Percentiles rank a stretch among this genome's conserved stretches.
Evolutionary conservation across 805 yeast species (phyloP).

Genomic region (Candida patagonica): DNA sequence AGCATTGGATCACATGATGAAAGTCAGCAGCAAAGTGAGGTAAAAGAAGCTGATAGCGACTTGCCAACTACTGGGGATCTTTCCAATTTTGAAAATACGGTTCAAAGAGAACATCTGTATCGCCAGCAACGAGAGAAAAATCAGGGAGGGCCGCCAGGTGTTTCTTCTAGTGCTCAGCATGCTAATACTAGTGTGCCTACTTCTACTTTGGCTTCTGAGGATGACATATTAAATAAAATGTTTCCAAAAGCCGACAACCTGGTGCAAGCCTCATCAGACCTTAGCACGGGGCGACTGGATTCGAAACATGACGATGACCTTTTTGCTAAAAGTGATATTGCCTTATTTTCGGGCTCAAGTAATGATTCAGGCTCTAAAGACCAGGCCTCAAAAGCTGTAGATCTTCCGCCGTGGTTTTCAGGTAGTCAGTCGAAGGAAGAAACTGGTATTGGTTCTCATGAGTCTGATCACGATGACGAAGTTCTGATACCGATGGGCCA

Average conservation of each 20-base stretch:
- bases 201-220: background rate
- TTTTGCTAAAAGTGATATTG: background rate
- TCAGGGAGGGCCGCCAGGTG: too few relatives aligned
- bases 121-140: conserved; percentile 4
- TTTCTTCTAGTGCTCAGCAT: too few relatives aligned
- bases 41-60: background rate
- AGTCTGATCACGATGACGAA: conserved; percentile 2
- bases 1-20: conserved; percentile 25
- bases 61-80: conserved; percentile 16
- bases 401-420: conserved; percentile 14
- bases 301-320: background rate
- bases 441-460: background rate
- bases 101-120: conserved; percentile 20
- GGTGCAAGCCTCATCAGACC: too few relatives aligned
- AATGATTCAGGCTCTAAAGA: background rate
- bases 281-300: too few relatives aligned
- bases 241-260: background rate
- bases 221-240: background rate
- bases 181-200: background rate
- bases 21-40: background rate
- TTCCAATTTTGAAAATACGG: conserved; percentile 19
- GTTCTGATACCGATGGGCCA: conserved; percentile 6
- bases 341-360: background rate
- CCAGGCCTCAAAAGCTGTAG: conserved; percentile 6
- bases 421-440: background rate